Evolutionary conservation across 2,329 filamentous ascomycete genomes (phyloP), one percentile per base, ranked within the genome.

Genomic region (Fusarium algeriense): DNA sequence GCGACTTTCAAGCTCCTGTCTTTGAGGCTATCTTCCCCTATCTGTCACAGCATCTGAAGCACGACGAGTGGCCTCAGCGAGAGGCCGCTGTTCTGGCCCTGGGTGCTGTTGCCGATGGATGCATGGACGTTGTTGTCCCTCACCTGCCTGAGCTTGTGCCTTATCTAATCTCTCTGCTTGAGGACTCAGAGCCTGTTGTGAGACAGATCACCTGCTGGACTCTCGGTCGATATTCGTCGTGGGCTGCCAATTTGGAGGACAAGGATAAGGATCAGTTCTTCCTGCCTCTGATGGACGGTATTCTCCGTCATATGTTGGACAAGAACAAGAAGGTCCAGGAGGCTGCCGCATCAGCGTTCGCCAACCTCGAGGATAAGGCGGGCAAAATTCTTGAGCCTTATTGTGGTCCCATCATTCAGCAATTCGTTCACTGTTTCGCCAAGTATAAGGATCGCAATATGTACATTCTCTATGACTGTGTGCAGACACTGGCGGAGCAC

Each of bases 391-490:
- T 99, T 44, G 90, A 91, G 70, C 93, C 93, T 1, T 99, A 98
- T 82, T 95, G 93, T 76, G 88, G 91, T 32, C 93, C 95, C 30
- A 98, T 99, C 76, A 89, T 98, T 57, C 91, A 91, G 68, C 96
- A 98, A 79, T 98, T 95, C 77, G 94, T 98, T 56, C 87, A 88
- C 67, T 99, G 96, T 81, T 99, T 99, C 82, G 88, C 86, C 57
- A 94, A 93, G 82, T 99, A 98, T 89, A 98, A 99, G 86, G 95
- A 98, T 81, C 92, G 94, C 77, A 99, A 99, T 84, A 98, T 98
- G 90, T 98, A 97, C 84, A 97, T 98, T 59, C 89, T 99, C 37
- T 99, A 99, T 83, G 96, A 99, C 83, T 98, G 96, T 80, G 93
- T 99, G 37, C 96, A 99, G 83, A 99, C 96, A 1, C 85, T 99